Percentiles rank a stretch among this genome's conserved stretches.
These are phyloP conservation scores for Jacaranda copaia DNA, from an alignment of 257 asterid genomes.

Conservation along the genomic window DNA sequence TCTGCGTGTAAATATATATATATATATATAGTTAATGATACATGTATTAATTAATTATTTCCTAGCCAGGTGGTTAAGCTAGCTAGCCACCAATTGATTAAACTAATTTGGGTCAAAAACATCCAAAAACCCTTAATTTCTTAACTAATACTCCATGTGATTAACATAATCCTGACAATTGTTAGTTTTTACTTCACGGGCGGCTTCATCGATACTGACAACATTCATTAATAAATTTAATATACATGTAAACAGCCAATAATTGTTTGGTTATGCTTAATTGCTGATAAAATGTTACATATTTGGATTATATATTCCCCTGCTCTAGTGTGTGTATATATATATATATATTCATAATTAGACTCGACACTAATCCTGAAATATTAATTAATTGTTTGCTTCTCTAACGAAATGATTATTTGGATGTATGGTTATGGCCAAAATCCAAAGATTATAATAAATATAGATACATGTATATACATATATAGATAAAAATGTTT, in stretches of 20 bases:
- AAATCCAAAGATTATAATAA: not conserved
- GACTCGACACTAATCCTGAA: too few species aligned
- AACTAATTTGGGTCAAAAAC: slow-evolving; percentile 26
- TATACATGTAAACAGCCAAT: slow-evolving; percentile 42
- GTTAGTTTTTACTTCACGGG: slow-evolving; percentile 28
- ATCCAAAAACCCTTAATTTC: not conserved
- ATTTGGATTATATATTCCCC: slow-evolving; percentile 30
- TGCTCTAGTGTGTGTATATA: not conserved
- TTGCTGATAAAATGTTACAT: not conserved
- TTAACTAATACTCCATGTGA: slow-evolving; percentile 33
- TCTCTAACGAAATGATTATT: slow-evolving; percentile 36
- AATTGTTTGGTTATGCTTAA: slow-evolving; percentile 26
- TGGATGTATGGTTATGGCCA: slow-evolving; percentile 37
- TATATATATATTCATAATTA: too few species aligned
- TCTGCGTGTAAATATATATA: too few species aligned
- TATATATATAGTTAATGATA: too few species aligned
- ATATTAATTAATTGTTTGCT: slow-evolving; percentile 24
- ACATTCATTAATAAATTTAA: too few species aligned
- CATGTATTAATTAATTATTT: not conserved
- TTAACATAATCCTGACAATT: slow-evolving; percentile 17
- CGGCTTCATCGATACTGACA: slow-evolving; percentile 47
- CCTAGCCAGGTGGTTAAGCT: slow-evolving; percentile 37
- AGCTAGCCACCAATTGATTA: too few species aligned
- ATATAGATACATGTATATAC: too few species aligned
- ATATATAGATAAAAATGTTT: too few species aligned